These are phyloP conservation scores for Bacterosira constricta DNA, from an alignment of 108 stramenopile genomes.

Conservation along the genomic window DNA sequence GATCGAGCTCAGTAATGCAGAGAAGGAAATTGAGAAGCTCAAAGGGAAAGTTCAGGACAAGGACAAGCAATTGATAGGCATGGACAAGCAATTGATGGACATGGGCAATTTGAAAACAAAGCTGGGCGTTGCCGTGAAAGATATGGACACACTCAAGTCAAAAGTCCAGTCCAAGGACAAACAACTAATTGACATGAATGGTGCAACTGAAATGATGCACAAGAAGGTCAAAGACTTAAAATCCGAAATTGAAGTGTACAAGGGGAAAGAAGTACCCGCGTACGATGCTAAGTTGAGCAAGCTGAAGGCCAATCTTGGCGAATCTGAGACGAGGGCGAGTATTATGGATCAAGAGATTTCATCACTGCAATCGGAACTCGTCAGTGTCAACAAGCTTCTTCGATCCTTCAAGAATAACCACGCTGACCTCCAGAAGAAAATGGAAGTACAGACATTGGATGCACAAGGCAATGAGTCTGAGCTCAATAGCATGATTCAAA, in stretches of 20 bases:
- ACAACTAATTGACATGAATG: constrained; percentile 1
- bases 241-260: constrained; percentile 8
- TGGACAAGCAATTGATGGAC: constrained; percentile 3
- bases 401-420: not conserved
- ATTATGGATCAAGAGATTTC: constrained; percentile 8
- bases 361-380: constrained; percentile 17
- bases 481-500: not conserved
- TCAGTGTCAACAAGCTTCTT: not conserved
- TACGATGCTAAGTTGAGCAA: constrained; percentile 5
- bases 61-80: not conserved
- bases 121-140: not conserved
- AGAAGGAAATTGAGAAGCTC: not conserved
- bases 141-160: not conserved
- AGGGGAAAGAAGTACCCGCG: constrained; percentile 2
- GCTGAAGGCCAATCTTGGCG: constrained; percentile 9
- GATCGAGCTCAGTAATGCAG: not conserved
- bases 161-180: not conserved
- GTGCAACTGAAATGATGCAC: not conserved
- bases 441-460: not conserved
- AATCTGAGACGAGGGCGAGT: not conserved
- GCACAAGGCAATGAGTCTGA: not conserved
- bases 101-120: constrained; percentile 1
- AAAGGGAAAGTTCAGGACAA: not conserved
- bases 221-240: constrained; percentile 7
- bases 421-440: not conserved